Base-by-base conservation (phyloP, 75 land plant genomes). In the Picea glauca region DNA sequence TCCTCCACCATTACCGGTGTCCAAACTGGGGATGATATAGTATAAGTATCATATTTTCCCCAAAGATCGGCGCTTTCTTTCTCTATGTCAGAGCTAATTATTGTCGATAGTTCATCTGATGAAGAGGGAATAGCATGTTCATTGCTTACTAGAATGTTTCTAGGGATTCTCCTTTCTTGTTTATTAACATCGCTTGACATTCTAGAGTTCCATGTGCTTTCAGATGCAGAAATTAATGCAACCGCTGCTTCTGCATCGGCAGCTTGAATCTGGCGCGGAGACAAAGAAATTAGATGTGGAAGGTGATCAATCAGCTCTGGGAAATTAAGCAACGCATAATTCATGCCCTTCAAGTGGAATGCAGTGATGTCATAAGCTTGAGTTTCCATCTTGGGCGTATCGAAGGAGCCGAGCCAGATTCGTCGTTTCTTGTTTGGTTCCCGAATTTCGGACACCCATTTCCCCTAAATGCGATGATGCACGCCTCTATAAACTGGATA, bases 371-470 rank as follows among this genome's bases (percentile, higher is more conserved):
- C 90, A 62, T 88, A 75, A 9, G 87, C 90, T 17, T 81, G 70
- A n/a, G 90, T 87, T 4, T 87, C 90, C 84, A 79, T 83, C 58
- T 85, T 84, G 0, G 87, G 83, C 11, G 80, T 77, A 11, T 79
- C 62, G 56, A 77, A 85, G 0, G 90, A 85, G 23, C 90, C 90
- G 0, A 88, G 80, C 90, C 90, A 88, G 3, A 88, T 81, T 58
- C 90, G 81, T 17, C 78, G 17, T 60, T 85, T 80, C 80, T 77
- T 76, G 58, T 68, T 81, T 2, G 90, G 90, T 66, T 80, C 80
- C 60, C 90, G 85, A 13, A 88, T 79, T 70, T 88, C 90, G 56
- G 83, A 82, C 15, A 88, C 90, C 90, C 90, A 88, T 38, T 80
- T 84, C 5, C 82, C 84, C 83, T 80, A 82, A 5, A 73, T 80